Percentiles rank a stretch among this genome's conserved stretches.
phyloP scores from a whole-genome alignment of 2,329 filamentous ascomycete species.

The Cladophialophora yegresii region DNA sequence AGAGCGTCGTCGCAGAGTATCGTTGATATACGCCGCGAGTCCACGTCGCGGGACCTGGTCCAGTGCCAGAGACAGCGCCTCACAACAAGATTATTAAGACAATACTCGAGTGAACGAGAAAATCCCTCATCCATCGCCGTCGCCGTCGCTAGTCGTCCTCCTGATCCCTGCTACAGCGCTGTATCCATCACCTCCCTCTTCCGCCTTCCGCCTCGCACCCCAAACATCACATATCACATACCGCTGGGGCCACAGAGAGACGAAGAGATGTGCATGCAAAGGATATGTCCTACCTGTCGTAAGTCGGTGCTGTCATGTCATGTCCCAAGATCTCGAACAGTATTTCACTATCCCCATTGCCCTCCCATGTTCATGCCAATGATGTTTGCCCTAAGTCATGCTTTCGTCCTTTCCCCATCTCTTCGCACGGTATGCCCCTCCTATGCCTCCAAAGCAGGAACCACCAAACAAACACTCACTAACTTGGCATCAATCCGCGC shows the following conservation, averaged over 20 bases:
- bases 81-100: background rate
- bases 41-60: background rate
- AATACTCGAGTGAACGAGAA: background rate
- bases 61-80: background rate
- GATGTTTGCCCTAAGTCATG: no score
- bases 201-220: background rate
- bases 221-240: background rate
- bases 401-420: no score
- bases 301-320: slow-evolving; percentile 33
- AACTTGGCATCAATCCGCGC: background rate
- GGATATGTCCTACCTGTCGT: slow-evolving; percentile 55
- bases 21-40: background rate
- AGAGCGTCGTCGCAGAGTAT: background rate
- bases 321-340: background rate
- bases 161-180: background rate
- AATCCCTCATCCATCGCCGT: background rate
- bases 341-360: background rate
- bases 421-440: no score
- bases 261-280: slow-evolving; percentile 57
- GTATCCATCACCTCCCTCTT: background rate
- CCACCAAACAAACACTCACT: background rate
- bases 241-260: no score
- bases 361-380: background rate
- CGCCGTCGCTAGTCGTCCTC: background rate
- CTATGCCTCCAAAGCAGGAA: no score